These are phyloP conservation scores for Yamadazyma endophytica DNA, from an alignment of 805 yeast species.

Conservation along the genomic window DNA sequence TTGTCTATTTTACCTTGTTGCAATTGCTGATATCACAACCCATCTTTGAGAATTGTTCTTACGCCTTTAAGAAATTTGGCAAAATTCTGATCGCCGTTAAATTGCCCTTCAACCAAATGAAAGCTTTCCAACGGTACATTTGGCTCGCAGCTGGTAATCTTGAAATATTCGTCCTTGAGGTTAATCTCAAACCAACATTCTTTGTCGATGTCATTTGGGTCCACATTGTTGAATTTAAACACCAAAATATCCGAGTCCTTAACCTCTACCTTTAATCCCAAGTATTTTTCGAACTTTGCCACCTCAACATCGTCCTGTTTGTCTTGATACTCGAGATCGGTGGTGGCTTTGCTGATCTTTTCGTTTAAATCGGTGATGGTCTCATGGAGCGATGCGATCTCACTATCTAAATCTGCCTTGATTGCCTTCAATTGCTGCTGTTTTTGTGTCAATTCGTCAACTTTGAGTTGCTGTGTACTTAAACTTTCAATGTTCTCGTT, in stretches of 20 bases:
- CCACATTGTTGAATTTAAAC: constrained; percentile 48
- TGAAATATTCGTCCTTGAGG: constrained; percentile 39
- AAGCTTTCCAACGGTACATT: constrained; percentile 18
- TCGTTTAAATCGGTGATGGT: constrained; percentile 11
- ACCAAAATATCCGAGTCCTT: constrained; percentile 41
- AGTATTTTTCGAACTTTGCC: constrained; percentile 44
- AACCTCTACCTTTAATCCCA: constrained; percentile 55
- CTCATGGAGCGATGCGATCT: constrained; percentile 17
- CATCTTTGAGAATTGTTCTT: no score
- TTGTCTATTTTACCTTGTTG: no score
- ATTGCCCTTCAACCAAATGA: constrained; percentile 16
- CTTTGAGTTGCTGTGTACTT: constrained; percentile 29
- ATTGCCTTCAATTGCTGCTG: constrained; percentile 24
- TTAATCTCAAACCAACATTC: constrained; percentile 44
- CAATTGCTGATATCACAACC: no score
- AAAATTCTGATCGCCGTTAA: constrained; percentile 23
- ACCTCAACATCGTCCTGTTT: constrained; percentile 50
- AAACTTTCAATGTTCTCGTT: constrained; percentile 18
- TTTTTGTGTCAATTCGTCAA: constrained; percentile 30
- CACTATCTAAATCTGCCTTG: constrained; percentile 16
- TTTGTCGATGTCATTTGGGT: constrained; percentile 36
- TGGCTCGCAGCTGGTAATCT: constrained; percentile 37
- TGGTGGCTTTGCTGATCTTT: constrained; percentile 23
- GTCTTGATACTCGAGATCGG: constrained; percentile 39
- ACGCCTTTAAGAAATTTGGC: constrained; percentile 19